Conservation (phyloP, 2,329 filamentous ascomycete genomes). For the Sordariomycetes sp. region DNA sequence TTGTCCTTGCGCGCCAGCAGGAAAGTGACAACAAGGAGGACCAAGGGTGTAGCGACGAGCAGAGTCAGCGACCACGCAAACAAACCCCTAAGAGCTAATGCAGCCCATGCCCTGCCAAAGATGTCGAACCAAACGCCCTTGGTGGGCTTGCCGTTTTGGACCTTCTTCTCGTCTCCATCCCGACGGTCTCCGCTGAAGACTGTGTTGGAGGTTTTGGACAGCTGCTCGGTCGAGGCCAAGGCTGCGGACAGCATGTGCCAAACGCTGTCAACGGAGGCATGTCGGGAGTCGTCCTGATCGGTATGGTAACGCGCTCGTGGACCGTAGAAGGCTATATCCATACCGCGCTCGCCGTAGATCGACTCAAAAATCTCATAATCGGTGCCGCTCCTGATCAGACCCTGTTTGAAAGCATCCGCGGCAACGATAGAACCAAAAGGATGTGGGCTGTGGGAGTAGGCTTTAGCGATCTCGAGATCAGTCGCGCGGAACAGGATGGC, state of each 20-base stretch:
- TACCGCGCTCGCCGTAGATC: conserved; percentile 69
- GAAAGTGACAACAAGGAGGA: conserved; percentile 60
- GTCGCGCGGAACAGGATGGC: conserved; percentile 83
- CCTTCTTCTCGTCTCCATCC: conserved; percentile 48
- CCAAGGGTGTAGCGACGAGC: conserved; percentile 68
- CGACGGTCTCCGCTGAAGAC: conserved; percentile 53
- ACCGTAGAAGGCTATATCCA: conserved; percentile 87
- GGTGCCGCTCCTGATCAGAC: conserved; percentile 74
- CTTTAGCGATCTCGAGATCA: conserved; percentile 74
- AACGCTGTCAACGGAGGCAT: conserved; percentile 61
- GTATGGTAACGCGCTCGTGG: conserved; percentile 87
- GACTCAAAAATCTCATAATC: conserved; percentile 81
- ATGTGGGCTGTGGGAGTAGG: conserved; percentile 61
- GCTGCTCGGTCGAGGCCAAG: conserved; percentile 60
- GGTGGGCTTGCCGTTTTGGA: conserved; percentile 56
- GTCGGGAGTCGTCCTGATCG: conserved; percentile 72
- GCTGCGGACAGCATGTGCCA: conserved; percentile 95
- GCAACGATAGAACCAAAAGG: conserved; percentile 80
- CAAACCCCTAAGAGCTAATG: conserved; percentile 71
- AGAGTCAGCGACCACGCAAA: conserved; percentile 83
- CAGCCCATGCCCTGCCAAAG: conserved; percentile 69
- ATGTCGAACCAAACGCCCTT: conserved; percentile 90
- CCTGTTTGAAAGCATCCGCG: conserved; percentile 73
- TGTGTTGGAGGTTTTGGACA: conserved; percentile 60
- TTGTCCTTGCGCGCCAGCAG: conserved; percentile 64